Evolutionary conservation across 208 protist genomes (phyloP), one percentile per base, ranked within the genome.

Genomic region (Crithidia bombi): DNA sequence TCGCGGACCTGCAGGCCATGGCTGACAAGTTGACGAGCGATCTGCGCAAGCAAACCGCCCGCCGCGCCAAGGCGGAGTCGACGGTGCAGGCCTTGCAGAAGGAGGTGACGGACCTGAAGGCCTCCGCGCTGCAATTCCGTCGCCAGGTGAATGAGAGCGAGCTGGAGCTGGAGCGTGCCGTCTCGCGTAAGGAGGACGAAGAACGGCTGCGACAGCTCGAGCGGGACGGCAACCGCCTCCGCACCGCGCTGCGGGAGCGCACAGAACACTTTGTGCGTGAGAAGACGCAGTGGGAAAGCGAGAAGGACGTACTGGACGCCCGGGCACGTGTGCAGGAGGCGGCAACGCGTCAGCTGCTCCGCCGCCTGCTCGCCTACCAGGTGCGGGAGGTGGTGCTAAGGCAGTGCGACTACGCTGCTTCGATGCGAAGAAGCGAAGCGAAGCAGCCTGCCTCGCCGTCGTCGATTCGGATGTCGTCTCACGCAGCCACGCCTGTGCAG

Each of bases 101-200:
- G 35, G 85, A 89, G 47, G 82, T 83, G 61, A 56, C 66, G 4
- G 69, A 78, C 36, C 61, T 89, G 30, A 85, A 83, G 56, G 65
- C 62, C 12, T 69, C 46, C 15, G 36, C 84, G 35, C 63, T 86
- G 61, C 72, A 83, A 30, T 85, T 74, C 63, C 79, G 79, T 12
- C 76, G 84, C 43, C 80, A 91, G 73, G 44, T 88, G 26, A 91
- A 86, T 59, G 83, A 93, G 65, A 81, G 66, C 35, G 85, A 90
- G 69, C 55, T 93, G 19, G 69, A 76, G 32, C 61, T 82, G 32
- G 82, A 89, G 73, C 58, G 77, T 10, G 62, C 80, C 14, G 74
- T 62, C 7, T 54, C 78, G 17, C 75, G 51, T 1, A 58, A 65
- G 30, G 78, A 78, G 28, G 80, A 81, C 32, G 79, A 87, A 44